phyloP scores from a whole-genome alignment of 192 early-diverging fungal genomes.

The Entophlyctis luteolus region DNA sequence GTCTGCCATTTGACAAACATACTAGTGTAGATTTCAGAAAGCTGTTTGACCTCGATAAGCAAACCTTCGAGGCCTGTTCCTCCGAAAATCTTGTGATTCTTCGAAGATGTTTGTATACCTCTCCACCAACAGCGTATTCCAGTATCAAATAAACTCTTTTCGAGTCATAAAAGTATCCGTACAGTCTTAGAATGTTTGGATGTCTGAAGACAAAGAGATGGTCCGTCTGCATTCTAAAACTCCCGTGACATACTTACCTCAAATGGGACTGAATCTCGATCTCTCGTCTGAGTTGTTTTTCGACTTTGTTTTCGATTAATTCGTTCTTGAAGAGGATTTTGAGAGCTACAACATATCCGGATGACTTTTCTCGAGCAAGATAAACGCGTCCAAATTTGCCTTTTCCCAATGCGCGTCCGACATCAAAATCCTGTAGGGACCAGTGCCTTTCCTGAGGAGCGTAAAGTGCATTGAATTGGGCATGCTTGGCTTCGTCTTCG shows the following conservation, averaged over 20 bases:
- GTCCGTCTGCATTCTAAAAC: background rate
- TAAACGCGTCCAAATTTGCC: constrained; percentile 98
- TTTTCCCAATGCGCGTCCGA: constrained; percentile 81
- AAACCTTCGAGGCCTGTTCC: no score
- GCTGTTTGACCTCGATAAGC: no score
- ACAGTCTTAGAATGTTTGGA: constrained; percentile 88
- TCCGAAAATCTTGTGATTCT: constrained; percentile 71
- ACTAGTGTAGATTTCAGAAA: no score
- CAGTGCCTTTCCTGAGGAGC: constrained; percentile 30
- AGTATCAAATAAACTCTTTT: constrained; percentile 90
- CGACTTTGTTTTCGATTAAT: constrained; percentile 68
- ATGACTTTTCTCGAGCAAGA: constrained; percentile 80
- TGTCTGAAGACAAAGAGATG: no score
- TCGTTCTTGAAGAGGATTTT: constrained; percentile 88
- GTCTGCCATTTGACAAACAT: constrained; percentile 82
- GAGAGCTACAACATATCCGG: constrained; percentile 84
- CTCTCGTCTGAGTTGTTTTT: constrained; percentile 88
- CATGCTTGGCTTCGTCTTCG: no score
- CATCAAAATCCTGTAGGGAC: constrained; percentile 79
- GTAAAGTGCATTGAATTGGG: no score
- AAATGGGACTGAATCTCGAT: constrained; percentile 93
- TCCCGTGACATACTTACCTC: constrained; percentile 41
- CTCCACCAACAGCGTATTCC: constrained; percentile 92
- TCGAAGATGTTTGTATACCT: constrained; percentile 81
- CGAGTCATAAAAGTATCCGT: constrained; percentile 92